phyloP scores from a whole-genome alignment of 768 basidiomycete genomes.

The Paxillus ammoniavirescens region DNA sequence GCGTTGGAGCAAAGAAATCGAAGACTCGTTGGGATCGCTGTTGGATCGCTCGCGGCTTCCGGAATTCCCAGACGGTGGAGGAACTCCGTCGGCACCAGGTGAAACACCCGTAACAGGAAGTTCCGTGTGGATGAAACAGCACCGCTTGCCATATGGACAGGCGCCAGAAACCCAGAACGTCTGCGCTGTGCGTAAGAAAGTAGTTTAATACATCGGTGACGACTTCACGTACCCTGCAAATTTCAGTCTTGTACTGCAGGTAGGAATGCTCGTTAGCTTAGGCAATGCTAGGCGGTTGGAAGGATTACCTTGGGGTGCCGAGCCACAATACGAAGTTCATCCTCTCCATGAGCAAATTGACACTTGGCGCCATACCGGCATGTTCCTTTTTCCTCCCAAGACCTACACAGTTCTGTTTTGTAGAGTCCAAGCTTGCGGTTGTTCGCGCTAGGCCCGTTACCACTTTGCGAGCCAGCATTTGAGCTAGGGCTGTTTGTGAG shows the following conservation, averaged over 20 bases:
- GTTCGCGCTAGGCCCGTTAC: constrained; percentile 80
- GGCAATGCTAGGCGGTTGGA: not conserved
- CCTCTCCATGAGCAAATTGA: constrained; percentile 92
- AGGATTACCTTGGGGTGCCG: constrained; percentile 81
- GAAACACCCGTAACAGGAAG: constrained; percentile 63
- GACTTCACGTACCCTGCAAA: constrained; percentile 67
- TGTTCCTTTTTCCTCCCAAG: constrained; percentile 89
- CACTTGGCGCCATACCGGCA: constrained; percentile 88
- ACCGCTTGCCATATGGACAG: constrained; percentile 89
- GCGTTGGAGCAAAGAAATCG: constrained; percentile 72
- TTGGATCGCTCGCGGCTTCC: constrained; percentile 68
- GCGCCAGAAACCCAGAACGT: constrained; percentile 95
- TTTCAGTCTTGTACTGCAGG: constrained; percentile 86
- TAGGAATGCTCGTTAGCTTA: constrained; percentile 16
- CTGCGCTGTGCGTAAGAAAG: constrained; percentile 35
- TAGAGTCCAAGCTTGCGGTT: constrained; percentile 89
- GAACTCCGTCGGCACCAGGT: constrained; percentile 50
- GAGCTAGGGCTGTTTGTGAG: constrained; percentile 41
- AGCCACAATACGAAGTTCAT: constrained; percentile 79
- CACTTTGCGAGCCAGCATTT: constrained; percentile 28
- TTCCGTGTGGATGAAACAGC: constrained; percentile 93
- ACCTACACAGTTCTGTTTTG: constrained; percentile 87
- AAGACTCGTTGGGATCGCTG: constrained; percentile 76
- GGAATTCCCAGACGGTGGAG: constrained; percentile 50
- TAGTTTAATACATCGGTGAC: not conserved